phyloP scores from a whole-genome alignment of 768 basidiomycete species.

The Trametes elegans region DNA sequence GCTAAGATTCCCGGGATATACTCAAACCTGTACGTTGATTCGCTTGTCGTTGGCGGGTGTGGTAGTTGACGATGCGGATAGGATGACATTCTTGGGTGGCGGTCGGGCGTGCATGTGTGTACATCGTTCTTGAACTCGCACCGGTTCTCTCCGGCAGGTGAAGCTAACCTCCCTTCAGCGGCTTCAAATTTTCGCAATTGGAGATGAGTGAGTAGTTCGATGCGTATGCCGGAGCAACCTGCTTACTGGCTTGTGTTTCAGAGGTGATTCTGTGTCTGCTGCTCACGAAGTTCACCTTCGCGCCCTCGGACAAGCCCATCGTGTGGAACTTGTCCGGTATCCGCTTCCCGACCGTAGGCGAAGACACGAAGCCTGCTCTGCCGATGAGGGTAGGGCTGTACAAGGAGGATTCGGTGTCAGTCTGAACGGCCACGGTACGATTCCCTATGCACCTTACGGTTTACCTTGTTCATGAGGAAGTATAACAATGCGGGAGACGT shows the following conservation, averaged over 20 bases:
- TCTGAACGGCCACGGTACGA: too few relatives aligned
- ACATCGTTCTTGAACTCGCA: too few relatives aligned
- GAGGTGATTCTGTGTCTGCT: not conserved
- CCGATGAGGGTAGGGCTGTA: not conserved
- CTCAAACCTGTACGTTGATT: conserved; percentile 19
- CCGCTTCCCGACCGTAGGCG: not conserved
- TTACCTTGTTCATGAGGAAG: too few relatives aligned
- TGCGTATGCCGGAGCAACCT: too few relatives aligned
- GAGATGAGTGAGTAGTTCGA: conserved; percentile 23
- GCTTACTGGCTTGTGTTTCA: not conserved
- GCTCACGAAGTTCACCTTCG: not conserved
- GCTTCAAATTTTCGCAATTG: conserved; percentile 22
- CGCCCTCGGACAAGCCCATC: not conserved
- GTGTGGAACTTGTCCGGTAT: not conserved
- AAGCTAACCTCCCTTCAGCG: not conserved
- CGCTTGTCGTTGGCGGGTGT: not conserved
- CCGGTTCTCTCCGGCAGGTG: not conserved
- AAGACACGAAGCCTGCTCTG: not conserved
- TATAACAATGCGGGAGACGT: too few relatives aligned
- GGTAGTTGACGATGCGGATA: not conserved
- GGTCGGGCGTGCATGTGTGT: conserved; percentile 16
- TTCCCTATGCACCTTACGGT: too few relatives aligned
- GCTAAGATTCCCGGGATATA: conserved; percentile 17
- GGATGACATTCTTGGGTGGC: conserved; percentile 13
- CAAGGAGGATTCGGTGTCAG: not conserved